Conservation (phyloP, 495 filamentous ascomycete species). For the Aspergillus wentii region DNA sequence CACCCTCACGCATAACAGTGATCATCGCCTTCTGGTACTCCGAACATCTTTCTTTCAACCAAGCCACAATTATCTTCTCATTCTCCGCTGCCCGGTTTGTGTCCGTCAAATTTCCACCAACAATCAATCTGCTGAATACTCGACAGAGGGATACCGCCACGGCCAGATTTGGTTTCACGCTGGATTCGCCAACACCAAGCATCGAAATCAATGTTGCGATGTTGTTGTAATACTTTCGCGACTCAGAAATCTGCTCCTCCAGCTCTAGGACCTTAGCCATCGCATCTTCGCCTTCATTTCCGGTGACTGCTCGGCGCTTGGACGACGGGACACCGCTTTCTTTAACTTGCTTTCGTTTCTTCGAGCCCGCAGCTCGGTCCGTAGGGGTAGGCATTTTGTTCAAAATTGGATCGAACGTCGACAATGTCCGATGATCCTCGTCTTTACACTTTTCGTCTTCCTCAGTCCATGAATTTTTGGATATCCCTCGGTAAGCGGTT, state of each 20-base stretch:
- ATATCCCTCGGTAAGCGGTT: slow-evolving; percentile 29
- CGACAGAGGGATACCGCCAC: slow-evolving; percentile 80
- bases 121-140: slow-evolving; percentile 81
- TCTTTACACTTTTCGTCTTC: slow-evolving; percentile 14
- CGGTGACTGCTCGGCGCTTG: slow-evolving; percentile 41
- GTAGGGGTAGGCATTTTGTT: slow-evolving; percentile 29
- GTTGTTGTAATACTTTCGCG: slow-evolving; percentile 88
- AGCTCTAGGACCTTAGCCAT: slow-evolving; percentile 60
- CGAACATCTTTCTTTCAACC: slow-evolving; percentile 69
- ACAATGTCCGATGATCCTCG: slow-evolving; percentile 1
- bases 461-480: slow-evolving; percentile 25
- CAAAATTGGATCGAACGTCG: background rate
- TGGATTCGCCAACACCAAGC: slow-evolving; percentile 42
- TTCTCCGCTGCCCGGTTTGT: slow-evolving; percentile 59
- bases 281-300: slow-evolving; percentile 40
- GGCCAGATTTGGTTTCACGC: slow-evolving; percentile 42
- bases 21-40: slow-evolving; percentile 61
- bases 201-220: slow-evolving; percentile 68
- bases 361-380: slow-evolving; percentile 23
- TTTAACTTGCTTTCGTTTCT: slow-evolving; percentile 40
- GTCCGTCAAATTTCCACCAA: slow-evolving; percentile 64
- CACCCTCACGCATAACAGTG: slow-evolving; percentile 48
- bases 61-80: slow-evolving; percentile 67
- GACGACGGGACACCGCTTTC: slow-evolving; percentile 29
- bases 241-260: slow-evolving; percentile 74